Evolutionary conservation across 768 basidiomycete species (phyloP).

Genomic region (Sarcodon sp.): DNA sequence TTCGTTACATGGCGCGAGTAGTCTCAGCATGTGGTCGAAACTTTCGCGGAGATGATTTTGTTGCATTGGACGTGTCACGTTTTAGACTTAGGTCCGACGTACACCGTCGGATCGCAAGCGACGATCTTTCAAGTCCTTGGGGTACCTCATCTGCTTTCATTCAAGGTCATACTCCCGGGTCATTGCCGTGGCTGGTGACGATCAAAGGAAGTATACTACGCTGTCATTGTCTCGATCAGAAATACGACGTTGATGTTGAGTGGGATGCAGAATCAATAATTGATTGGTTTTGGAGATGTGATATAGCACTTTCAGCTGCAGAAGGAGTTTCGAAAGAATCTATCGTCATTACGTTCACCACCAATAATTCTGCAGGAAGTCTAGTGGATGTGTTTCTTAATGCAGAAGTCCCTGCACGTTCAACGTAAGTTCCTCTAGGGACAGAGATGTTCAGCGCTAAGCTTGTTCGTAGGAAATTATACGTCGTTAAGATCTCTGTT

Average conservation of each 20-base stretch:
- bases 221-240: not conserved
- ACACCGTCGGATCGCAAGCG: too few relatives aligned
- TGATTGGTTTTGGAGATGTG: not conserved
- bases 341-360: too few relatives aligned
- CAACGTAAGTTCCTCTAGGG: too few relatives aligned
- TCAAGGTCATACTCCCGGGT: not conserved
- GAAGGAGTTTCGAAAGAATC: too few relatives aligned
- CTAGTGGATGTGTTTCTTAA: too few relatives aligned
- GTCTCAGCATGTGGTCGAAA: not conserved
- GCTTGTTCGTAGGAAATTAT: too few relatives aligned
- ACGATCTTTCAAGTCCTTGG: not conserved
- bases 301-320: not conserved
- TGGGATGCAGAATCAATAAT: not conserved
- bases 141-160: not conserved
- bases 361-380: too few relatives aligned
- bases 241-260: not conserved
- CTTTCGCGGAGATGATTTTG: not conserved
- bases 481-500: too few relatives aligned
- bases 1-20: not conserved
- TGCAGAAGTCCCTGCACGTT: too few relatives aligned
- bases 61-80: too few relatives aligned
- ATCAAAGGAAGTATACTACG: not conserved
- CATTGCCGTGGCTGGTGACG: not conserved
- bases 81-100: too few relatives aligned
- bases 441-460: too few relatives aligned